Percentiles rank a stretch among this genome's conserved stretches.
Evolutionary conservation across 164 flowering plant species (phyloP).

Genomic region (Amborella trichopoda): DNA sequence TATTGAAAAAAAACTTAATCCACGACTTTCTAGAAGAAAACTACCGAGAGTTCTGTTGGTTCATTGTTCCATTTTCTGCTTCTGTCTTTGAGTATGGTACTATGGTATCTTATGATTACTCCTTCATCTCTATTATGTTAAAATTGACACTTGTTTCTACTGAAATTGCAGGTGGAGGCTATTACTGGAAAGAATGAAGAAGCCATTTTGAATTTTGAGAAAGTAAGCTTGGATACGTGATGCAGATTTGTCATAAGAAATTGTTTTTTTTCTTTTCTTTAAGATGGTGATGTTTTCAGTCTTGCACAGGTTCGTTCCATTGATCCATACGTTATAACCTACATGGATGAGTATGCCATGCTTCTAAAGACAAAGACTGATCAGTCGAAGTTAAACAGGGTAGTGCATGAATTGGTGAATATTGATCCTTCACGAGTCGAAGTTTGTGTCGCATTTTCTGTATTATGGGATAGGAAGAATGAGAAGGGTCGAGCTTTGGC

Average conservation of each 20-base stretch:
- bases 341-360: conserved; percentile 99
- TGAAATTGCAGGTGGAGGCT: conserved; percentile 82
- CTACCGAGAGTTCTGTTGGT: too few relatives aligned
- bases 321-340: conserved; percentile 75
- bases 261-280: neutral
- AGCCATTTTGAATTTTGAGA: conserved; percentile 87
- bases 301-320: conserved; percentile 64
- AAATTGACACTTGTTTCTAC: too few relatives aligned
- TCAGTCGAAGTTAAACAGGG: conserved; percentile 58
- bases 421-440: conserved; percentile 82
- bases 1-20: too few relatives aligned
- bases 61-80: too few relatives aligned
- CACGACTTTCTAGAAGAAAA: too few relatives aligned
- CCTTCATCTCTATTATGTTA: too few relatives aligned
- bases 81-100: too few relatives aligned
- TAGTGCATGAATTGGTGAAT: conserved; percentile 75
- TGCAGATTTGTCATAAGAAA: neutral
- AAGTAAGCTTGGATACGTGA: conserved; percentile 29
- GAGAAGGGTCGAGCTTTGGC: conserved; percentile 60
- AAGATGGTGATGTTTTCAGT: conserved; percentile 6
- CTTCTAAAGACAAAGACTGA: conserved; percentile 81
- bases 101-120: too few relatives aligned
- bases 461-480: conserved; percentile 89
- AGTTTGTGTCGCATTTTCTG: conserved; percentile 82
- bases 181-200: conserved; percentile 78